Evolutionary conservation across 2,329 filamentous ascomycete species (phyloP), one percentile per base, ranked within the genome.

Genomic region (Neofusicoccum sp.): DNA sequence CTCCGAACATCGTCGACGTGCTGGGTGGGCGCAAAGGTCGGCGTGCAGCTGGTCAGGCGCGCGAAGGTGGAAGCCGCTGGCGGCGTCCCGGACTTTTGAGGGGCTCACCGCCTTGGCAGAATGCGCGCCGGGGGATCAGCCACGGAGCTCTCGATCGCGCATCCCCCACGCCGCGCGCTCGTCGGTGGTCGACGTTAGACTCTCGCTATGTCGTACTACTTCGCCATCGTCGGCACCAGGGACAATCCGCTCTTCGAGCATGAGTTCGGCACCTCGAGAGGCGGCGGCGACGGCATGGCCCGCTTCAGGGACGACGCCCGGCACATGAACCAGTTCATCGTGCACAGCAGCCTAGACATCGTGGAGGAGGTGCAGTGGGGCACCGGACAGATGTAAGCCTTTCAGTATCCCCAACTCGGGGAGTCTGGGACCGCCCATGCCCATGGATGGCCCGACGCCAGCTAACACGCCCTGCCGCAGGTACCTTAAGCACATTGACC

Each of bases 341-440:
- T 97, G 36, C 94, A 99, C 80, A 93, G 92, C 69, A 91, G 91
- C 68, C 83, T 99, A 63, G 95, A 99, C 77, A 92, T 98, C 49
- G 91, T 97, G 58, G 95, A 99, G 80, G 95, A 99, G 78, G 88
- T 94, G 34, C 95, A 98, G 80, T 99, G 95, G 94, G 89, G 87
- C 6, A 91, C 84, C 66, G 90, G 91, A 4, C 89, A 91, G 70
- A 90, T 96, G 92, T 96, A 80, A 67, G 83, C 74, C 39, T 16
- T 63, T 22, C 22, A 22, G 22, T 22, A 1, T 22, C 22, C 2
- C 22, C 22, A 22, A 31, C 43, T 45, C 16, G 29, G 9, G n/a
- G 45, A 11, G n/a, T 9, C 47, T 67, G 45, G 47, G n/a, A 4
- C 11, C 16, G 50, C 16, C n/a, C 16, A 44, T 52, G 9, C 56